These are phyloP conservation scores for Psilocybe sp. DNA, from an alignment of 768 basidiomycete species.

Conservation along the genomic window DNA sequence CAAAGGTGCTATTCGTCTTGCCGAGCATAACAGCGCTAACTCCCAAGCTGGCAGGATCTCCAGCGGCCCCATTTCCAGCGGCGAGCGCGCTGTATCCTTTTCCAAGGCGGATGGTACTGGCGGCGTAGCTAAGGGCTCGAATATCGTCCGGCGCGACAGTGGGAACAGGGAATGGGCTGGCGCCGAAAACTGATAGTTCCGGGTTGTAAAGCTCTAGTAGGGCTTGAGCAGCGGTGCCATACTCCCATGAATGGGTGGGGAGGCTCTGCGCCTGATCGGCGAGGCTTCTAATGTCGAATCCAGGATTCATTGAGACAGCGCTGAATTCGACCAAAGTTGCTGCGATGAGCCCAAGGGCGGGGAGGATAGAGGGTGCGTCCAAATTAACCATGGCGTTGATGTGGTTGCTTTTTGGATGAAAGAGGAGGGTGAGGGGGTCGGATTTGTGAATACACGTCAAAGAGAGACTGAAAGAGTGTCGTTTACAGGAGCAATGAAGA, in stretches of 20 bases:
- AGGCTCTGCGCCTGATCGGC: conserved; percentile 29
- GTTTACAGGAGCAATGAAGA: background rate
- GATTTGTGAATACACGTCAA: background rate
- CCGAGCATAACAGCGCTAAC: conserved; percentile 44
- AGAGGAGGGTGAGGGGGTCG: conserved; percentile 1
- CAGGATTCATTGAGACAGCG: conserved; percentile 31
- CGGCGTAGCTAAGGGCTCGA: conserved; percentile 34
- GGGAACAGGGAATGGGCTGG: conserved; percentile 31
- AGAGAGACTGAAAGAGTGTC: background rate
- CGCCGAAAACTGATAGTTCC: conserved; percentile 39
- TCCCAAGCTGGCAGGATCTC: conserved; percentile 47
- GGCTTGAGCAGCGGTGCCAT: conserved; percentile 37
- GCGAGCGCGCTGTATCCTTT: conserved; percentile 30
- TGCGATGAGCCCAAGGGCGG: conserved; percentile 13
- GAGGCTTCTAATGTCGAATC: conserved; percentile 37
- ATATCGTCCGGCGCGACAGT: conserved; percentile 18
- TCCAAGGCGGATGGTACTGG: conserved; percentile 33
- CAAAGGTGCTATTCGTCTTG: conserved; percentile 31
- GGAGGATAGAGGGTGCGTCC: conserved; percentile 12
- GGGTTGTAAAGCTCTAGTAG: conserved; percentile 43
- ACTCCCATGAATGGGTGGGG: conserved; percentile 48
- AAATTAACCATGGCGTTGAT: conserved; percentile 17
- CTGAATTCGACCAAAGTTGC: conserved; percentile 15
- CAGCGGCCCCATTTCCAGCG: conserved; percentile 36
- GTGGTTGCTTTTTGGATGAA: background rate